These are phyloP conservation scores for Colletotrichum endophyticum DNA, from an alignment of 2,329 filamentous ascomycete species.

Conservation along the genomic window DNA sequence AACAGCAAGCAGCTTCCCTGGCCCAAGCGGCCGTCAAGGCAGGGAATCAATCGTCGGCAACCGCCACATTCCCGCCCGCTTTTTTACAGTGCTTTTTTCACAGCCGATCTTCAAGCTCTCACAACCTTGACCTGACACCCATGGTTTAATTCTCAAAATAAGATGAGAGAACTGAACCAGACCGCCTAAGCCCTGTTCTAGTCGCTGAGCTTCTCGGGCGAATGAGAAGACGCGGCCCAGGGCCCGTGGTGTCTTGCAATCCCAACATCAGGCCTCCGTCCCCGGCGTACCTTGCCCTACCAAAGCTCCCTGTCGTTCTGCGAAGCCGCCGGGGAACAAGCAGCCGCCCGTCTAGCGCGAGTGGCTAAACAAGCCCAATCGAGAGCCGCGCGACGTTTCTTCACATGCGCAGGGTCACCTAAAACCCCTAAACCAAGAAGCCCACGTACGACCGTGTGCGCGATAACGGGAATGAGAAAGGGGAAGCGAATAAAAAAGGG, in stretches of 20 bases:
- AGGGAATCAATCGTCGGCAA: not conserved
- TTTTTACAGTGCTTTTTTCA: not conserved
- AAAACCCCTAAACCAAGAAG: not conserved
- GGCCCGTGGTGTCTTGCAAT: not conserved
- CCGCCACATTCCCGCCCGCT: not conserved
- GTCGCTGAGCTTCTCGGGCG: not conserved
- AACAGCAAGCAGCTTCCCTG: not conserved
- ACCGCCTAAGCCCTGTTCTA: not conserved
- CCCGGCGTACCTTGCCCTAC: not conserved
- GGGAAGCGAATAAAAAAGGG: not conserved
- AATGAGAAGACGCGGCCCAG: not conserved
- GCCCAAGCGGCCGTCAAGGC: not conserved
- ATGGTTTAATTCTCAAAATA: not conserved
- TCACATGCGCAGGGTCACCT: not conserved
- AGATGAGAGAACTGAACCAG: not conserved
- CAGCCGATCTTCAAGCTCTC: not conserved
- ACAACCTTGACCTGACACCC: not conserved
- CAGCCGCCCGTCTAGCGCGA: constrained; percentile 1
- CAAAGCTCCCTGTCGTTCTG: not conserved
- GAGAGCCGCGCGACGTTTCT: not conserved
- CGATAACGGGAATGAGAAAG: constrained; percentile 2
- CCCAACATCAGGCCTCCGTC: not conserved
- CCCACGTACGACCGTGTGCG: not conserved
- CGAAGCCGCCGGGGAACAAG: not conserved
- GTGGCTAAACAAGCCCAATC: not conserved